phyloP scores from a whole-genome alignment of 768 basidiomycete species.

The Mycena alexandri region DNA sequence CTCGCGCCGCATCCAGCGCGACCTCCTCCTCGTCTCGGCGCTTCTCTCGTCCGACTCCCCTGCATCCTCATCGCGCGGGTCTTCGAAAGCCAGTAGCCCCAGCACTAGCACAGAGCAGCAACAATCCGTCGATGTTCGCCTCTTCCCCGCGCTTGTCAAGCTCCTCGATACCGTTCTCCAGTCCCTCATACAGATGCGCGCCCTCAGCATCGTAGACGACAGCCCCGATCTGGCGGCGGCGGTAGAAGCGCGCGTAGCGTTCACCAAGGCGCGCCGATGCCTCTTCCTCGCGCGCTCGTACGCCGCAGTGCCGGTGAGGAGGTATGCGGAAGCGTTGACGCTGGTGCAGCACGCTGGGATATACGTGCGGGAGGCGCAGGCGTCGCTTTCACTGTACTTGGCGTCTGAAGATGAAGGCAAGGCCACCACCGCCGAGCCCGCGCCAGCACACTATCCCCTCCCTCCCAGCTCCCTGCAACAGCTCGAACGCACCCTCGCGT shows the following conservation, averaged over 20 bases:
- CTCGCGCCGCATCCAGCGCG: conserved; percentile 88
- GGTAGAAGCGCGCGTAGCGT: conserved; percentile 81
- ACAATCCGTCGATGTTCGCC: conserved; percentile 66
- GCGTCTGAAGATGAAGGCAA: conserved; percentile 50
- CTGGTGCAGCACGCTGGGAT: conserved; percentile 80
- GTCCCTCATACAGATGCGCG: conserved; percentile 86
- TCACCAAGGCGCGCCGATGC: conserved; percentile 83
- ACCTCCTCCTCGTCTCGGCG: conserved; percentile 82
- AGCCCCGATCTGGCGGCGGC: conserved; percentile 85
- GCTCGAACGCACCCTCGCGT: conserved; percentile 65
- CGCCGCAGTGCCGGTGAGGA: conserved; percentile 63
- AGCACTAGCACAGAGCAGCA: conserved; percentile 47
- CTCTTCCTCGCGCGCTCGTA: conserved; percentile 85
- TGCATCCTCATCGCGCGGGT: neutral
- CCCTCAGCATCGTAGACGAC: conserved; percentile 88
- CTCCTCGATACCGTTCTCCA: conserved; percentile 88
- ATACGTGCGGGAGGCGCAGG: conserved; percentile 79
- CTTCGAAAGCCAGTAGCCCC: conserved; percentile 41
- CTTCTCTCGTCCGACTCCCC: conserved; percentile 62
- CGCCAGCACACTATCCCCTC: conserved; percentile 70
- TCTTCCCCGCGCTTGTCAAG: conserved; percentile 92
- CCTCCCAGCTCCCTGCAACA: conserved; percentile 53
- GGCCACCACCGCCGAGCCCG: conserved; percentile 54
- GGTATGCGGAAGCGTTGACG: conserved; percentile 78
- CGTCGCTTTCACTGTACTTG: conserved; percentile 57